Base-by-base conservation (phyloP, 2,329 filamentous ascomycete species). In the Beauveria medogensis region DNA sequence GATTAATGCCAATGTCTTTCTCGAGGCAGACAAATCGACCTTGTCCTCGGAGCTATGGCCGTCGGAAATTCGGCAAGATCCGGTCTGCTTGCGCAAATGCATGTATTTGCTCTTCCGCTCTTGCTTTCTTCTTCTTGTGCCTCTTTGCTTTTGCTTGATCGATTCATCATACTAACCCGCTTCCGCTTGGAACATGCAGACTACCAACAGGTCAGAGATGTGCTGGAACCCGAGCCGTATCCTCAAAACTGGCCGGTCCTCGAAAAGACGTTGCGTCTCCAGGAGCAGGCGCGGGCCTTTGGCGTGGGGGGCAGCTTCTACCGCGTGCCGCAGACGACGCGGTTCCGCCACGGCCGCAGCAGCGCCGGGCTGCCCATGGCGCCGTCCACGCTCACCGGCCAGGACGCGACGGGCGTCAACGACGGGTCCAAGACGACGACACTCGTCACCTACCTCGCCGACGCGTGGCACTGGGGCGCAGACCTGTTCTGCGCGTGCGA, bases 381-480 rank as follows among this genome's bases (percentile, higher is more conserved):
- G 22, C 77, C 80, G 0, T 87, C 83, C 1, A 78, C 79, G 0
- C 73, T 85, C 24, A 83, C 82, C 0, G 86, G 86, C 1, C 83
- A 86, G 69, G 86, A 89, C 65, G 72, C 71, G 44, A 88, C 85
- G 0, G 86, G 86, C 1, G 65, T 87, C 62, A 89, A 89, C 65
- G 86, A 89, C 69, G 84, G 84, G 2, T 87, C 83, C 34, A 89
- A 88, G 71, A 87, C 80, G 20, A 86, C 82, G 12, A 87, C 83
- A 0, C 75, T 85, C 1, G 83, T 87, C 43, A 89, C 86, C 0
- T 89, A 89, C 66, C 73, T 89, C 8, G 79, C 83, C 8, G 86
- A 89, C 69, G 85, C 87, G 2, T 89, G 85, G 86, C 87, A 88
- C 66, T 87, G 85, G 84, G 87, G 86, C 9, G 84, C 86, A 14